Conservation (phyloP, 306 rosid genomes). For the Spatholobus suberectus region DNA sequence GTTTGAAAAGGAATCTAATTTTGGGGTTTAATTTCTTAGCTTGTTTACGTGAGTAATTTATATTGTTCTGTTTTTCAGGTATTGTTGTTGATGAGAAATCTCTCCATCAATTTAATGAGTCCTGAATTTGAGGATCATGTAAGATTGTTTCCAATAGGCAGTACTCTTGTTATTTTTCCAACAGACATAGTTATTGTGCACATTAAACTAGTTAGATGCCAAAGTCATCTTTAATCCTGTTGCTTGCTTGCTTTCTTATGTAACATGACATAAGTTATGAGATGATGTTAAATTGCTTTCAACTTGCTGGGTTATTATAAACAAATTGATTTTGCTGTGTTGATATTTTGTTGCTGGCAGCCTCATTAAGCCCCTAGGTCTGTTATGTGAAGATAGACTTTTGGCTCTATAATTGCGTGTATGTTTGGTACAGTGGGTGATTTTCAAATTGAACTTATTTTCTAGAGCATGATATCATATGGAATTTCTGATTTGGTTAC, state of each 20-base stretch:
- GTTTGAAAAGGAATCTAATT: not conserved
- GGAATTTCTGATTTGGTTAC: not conserved
- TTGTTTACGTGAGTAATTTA: conserved; percentile 12
- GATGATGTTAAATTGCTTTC: conserved; percentile 3
- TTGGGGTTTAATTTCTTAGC: conserved; percentile 5
- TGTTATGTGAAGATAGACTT: not conserved
- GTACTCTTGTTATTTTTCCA: conserved; percentile 3
- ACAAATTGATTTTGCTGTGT: not conserved
- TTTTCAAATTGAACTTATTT: not conserved
- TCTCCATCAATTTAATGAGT: conserved; percentile 74
- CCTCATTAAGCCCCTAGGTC: not conserved
- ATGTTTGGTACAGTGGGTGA: not conserved
- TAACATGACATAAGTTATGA: not conserved
- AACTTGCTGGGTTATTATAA: conserved; percentile 12
- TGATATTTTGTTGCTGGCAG: not conserved
- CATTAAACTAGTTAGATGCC: not conserved
- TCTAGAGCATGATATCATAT: not conserved
- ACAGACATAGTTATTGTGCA: not conserved
- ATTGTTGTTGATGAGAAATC: conserved; percentile 80
- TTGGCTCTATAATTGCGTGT: not conserved
- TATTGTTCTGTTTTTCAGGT: conserved; percentile 56
- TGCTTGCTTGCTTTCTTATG: not conserved
- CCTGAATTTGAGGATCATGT: conserved; percentile 85
- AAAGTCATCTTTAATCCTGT: conserved; percentile 20
- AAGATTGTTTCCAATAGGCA: conserved; percentile 43